Percentiles rank a stretch among this genome's conserved stretches.
phyloP scores from a whole-genome alignment of 371 early-diverging fungal genomes.

The Umbelopsis sp. region DNA sequence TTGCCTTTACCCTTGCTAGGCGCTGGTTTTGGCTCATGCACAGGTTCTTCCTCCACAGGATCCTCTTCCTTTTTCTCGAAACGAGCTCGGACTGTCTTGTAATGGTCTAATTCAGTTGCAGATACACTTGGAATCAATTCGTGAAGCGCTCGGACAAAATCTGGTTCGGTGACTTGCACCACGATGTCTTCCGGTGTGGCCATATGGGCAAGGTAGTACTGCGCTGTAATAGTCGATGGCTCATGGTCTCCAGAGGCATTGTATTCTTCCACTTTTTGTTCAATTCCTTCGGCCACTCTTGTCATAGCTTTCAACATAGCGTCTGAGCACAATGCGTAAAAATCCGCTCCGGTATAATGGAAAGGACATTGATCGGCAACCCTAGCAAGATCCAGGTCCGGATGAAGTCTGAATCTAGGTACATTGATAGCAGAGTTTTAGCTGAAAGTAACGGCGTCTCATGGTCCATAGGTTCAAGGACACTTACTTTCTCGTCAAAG shows the following conservation, averaged over 20 bases:
- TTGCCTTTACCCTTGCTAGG: constrained; percentile 29
- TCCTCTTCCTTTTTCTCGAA: constrained; percentile 52
- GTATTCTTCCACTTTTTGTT: constrained; percentile 55
- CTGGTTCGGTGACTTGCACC: constrained; percentile 77
- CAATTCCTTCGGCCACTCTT: constrained; percentile 83
- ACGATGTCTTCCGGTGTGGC: constrained; percentile 66
- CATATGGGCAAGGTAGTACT: constrained; percentile 84
- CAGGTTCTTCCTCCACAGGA: constrained; percentile 21
- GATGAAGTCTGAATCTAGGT: constrained; percentile 77
- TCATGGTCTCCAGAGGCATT: constrained; percentile 32
- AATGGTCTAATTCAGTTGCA: constrained; percentile 86
- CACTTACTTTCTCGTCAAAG: constrained; percentile 89
- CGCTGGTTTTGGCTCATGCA: neutral
- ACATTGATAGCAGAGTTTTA: neutral
- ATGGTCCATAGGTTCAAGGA: neutral
- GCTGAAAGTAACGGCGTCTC: neutral
- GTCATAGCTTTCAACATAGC: constrained; percentile 96
- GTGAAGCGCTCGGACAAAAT: constrained; percentile 83
- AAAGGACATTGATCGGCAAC: constrained; percentile 88
- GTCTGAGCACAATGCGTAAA: constrained; percentile 97
- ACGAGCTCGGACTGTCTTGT: constrained; percentile 74
- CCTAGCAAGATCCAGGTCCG: constrained; percentile 69
- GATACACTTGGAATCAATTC: constrained; percentile 92
- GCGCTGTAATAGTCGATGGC: constrained; percentile 68
- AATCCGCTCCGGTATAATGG: constrained; percentile 96